These are phyloP conservation scores for Parietichytrium sp. DNA, from an alignment of 108 stramenopile genomes.

Conservation along the genomic window DNA sequence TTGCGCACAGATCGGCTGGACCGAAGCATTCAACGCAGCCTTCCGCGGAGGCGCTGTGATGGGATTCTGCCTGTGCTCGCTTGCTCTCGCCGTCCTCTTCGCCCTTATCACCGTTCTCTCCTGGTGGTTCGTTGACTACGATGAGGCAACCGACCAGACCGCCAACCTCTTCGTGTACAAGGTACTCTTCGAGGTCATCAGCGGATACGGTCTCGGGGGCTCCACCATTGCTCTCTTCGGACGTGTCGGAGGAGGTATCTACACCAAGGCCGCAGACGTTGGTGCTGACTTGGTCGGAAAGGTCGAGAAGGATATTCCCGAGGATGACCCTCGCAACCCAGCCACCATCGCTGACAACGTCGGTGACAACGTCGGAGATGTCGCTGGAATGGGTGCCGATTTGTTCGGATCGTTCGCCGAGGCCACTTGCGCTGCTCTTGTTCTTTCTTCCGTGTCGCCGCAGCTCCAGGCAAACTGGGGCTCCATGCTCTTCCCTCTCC, in stretches of 20 bases:
- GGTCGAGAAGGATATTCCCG: slow-evolving; percentile 95
- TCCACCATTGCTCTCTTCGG: slow-evolving; percentile 98
- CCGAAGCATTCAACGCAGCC: slow-evolving; percentile 78
- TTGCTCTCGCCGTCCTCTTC: slow-evolving; percentile 87
- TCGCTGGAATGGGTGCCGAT: slow-evolving; percentile 98
- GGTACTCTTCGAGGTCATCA: slow-evolving; percentile 84
- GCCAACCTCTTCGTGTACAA: slow-evolving; percentile 75
- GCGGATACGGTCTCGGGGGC: slow-evolving; percentile 94
- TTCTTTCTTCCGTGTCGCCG: slow-evolving; percentile 67
- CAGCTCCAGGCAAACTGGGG: slow-evolving; percentile 75
- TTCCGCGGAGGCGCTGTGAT: slow-evolving; percentile 97
- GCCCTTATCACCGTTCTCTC: slow-evolving; percentile 73
- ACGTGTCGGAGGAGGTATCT: slow-evolving; percentile 98
- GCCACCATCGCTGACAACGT: slow-evolving; percentile 99
- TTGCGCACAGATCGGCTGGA: slow-evolving; percentile 64
- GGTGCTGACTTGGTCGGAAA: slow-evolving; percentile 98
- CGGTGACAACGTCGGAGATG: slow-evolving; percentile 98
- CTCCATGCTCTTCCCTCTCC: slow-evolving; percentile 91
- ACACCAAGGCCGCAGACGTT: slow-evolving; percentile 99
- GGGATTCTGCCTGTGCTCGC: slow-evolving; percentile 89
- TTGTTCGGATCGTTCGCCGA: slow-evolving; percentile 96
- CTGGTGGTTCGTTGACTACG: slow-evolving; percentile 37
- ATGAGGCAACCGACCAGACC: slow-evolving; percentile 61
- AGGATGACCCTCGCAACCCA: slow-evolving; percentile 98
- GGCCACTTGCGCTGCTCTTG: slow-evolving; percentile 92